Percentiles rank a stretch among this genome's conserved stretches.
These are phyloP conservation scores for Urtica urens DNA, from an alignment of 306 rosid genomes.

Conservation along the genomic window DNA sequence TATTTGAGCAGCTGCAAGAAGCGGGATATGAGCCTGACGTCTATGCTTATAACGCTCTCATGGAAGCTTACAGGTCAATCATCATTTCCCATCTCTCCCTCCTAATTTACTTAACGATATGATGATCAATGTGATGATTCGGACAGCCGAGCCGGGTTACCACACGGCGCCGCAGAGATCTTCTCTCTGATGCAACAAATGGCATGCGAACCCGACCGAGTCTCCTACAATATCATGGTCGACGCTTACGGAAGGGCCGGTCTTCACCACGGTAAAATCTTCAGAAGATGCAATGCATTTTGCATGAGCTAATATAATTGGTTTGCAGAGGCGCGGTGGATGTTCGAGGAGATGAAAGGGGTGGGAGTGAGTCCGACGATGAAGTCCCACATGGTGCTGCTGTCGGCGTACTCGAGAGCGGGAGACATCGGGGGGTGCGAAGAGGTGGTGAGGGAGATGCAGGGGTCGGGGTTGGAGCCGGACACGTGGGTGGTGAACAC, in stretches of 20 bases:
- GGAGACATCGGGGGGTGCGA: constrained; percentile 70
- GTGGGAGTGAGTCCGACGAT: constrained; percentile 78
- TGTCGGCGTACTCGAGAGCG: constrained; percentile 60
- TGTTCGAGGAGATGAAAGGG: constrained; percentile 70
- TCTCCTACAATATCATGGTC: constrained; percentile 83
- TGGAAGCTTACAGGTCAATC: constrained; percentile 90
- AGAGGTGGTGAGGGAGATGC: constrained; percentile 62
- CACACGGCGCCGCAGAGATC: constrained; percentile 83
- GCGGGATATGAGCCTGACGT: constrained; percentile 81
- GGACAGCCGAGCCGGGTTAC: constrained; percentile 83
- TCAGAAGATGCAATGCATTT: constrained; percentile 2
- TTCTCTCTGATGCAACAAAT: constrained; percentile 91
- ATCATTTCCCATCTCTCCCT: no score
- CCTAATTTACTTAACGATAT: no score
- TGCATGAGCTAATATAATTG: not conserved
- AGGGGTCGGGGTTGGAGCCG: constrained; percentile 50
- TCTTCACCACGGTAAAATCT: constrained; percentile 54
- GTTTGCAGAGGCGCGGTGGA: constrained; percentile 49
- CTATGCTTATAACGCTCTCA: constrained; percentile 82
- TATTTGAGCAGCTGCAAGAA: constrained; percentile 87
- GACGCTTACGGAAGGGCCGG: constrained; percentile 97
- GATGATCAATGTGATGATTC: no score
- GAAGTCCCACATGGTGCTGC: constrained; percentile 92
- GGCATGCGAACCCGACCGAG: constrained; percentile 99
- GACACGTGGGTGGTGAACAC: constrained; percentile 76